Conservation (phyloP, 192 early-diverging fungal genomes). For the Gorgonomyces haynaldii region DNA sequence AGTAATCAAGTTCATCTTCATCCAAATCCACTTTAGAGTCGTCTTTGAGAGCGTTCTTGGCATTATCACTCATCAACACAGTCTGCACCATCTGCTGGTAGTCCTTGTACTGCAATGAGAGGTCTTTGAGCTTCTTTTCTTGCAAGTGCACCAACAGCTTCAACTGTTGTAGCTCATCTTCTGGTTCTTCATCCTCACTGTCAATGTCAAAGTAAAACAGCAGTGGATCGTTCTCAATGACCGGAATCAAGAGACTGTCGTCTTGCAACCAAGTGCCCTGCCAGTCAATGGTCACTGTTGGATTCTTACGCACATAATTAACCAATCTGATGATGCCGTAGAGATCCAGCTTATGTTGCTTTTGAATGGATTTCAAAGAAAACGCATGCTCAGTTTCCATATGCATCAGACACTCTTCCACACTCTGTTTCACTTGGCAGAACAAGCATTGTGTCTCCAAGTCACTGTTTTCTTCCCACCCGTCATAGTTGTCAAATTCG, state of each 20-base stretch:
- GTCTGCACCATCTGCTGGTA: slow-evolving; percentile 34
- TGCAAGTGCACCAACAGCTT: neutral
- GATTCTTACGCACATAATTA: slow-evolving; percentile 15
- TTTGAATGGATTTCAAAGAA: slow-evolving; percentile 21
- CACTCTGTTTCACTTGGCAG: neutral
- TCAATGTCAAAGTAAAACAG: slow-evolving; percentile 31
- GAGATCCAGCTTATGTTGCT: slow-evolving; percentile 17
- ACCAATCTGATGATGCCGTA: slow-evolving; percentile 18
- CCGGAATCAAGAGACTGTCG: slow-evolving; percentile 30
- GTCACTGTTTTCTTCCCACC: slow-evolving; percentile 2
- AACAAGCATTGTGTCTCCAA: slow-evolving; percentile 3
- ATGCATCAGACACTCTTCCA: slow-evolving; percentile 13
- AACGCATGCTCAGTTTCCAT: slow-evolving; percentile 15
- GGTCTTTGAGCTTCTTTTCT: slow-evolving; percentile 8
- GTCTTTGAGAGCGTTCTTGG: slow-evolving; percentile 5
- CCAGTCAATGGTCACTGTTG: neutral
- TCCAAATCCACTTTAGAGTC: slow-evolving; percentile 19
- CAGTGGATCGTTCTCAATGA: slow-evolving; percentile 39
- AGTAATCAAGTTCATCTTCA: slow-evolving; percentile 36
- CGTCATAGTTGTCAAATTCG: neutral
- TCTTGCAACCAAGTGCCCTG: slow-evolving; percentile 21
- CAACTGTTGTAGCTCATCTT: neutral
- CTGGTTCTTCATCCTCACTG: slow-evolving; percentile 2
- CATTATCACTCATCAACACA: slow-evolving; percentile 27
- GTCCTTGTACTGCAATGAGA: slow-evolving; percentile 1